phyloP scores from a whole-genome alignment of 106 monocot species.

The Phalaenopsis aphrodite region DNA sequence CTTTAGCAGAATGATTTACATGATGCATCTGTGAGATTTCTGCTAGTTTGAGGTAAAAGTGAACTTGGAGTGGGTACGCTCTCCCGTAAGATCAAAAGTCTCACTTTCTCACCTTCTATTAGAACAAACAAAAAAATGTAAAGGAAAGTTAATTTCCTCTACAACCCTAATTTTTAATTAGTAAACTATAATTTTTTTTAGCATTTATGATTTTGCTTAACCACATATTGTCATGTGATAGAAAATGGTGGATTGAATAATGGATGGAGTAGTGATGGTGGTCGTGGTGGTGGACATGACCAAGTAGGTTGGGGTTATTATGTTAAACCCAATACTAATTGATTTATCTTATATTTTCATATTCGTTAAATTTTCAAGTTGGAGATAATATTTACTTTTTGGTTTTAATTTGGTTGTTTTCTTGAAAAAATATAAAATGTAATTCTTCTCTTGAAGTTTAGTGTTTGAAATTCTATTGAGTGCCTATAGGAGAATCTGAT shows the following conservation, averaged over 20 bases:
- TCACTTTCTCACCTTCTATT: not conserved
- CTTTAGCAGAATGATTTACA: not conserved
- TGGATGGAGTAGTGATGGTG: conserved; percentile 34
- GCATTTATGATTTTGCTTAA: not conserved
- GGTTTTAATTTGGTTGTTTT: not conserved
- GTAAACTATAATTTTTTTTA: not conserved
- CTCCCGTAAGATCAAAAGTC: not conserved
- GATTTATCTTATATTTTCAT: not conserved
- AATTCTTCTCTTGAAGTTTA: not conserved
- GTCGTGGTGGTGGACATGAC: conserved; percentile 18
- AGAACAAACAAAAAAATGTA: not conserved
- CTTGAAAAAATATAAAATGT: not conserved
- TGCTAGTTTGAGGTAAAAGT: not conserved
- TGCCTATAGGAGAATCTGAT: not conserved
- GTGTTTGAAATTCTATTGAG: not conserved
- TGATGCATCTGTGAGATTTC: not conserved
- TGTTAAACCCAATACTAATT: conserved; percentile 32
- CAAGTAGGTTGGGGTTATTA: conserved; percentile 49
- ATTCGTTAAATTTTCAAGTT: not conserved
- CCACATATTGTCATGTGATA: conserved; percentile 9
- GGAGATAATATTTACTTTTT: not conserved
- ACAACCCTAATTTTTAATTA: not conserved
- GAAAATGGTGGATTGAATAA: conserved; percentile 66
- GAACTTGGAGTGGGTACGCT: not conserved
- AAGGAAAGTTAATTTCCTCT: not conserved